Base-by-base conservation (phyloP, 2,329 filamentous ascomycete species). In the Beauveria varroae region DNA sequence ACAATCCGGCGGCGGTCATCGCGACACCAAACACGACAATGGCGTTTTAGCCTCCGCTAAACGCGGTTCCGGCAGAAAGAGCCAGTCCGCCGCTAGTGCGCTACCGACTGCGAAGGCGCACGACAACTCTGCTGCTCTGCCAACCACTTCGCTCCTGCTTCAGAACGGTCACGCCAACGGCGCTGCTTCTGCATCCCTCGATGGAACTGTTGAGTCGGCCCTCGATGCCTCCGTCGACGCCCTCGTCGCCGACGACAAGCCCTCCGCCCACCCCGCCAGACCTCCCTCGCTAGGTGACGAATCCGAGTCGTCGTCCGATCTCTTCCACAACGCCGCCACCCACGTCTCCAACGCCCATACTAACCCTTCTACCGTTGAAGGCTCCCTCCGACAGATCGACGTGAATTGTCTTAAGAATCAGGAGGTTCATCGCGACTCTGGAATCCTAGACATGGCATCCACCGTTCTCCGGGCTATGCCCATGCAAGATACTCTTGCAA, bases 401-500 rank as follows among this genome's bases (percentile, higher is more conserved):
- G 85, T 88, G 69, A 88, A 88, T 72, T 82, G 83, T 66, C 82
- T 85, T 71, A 88, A 87, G 74, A 84, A 88, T 67, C 79, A 81
- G 66, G 81, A 87, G 63, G 81, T 88, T 60, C 88, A 89, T 70
- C 86, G 86, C 67, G 86, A 89, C 71, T 80, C 86, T 60, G 89
- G 89, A 63, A 86, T 90, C 53, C 77, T 96, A 67, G 87, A 90
- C 68, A 81, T 96, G 66, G 88, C 89, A 65, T 84, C 90, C 67
- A 96, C 92, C 60, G 93, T 98, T 68, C 85, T 98, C 72, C 87
- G 86, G 69, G 91, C 92, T 57, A 93, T 93, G 69, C 93, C 93
- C 59, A 86, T 96, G 71, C 90, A 91, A 77, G 93, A 98, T 77
- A 96, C 93, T 64, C 91, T 97, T 76, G 92, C 93, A 72, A 96